A percentile compares a stretch with the other conserved stretches of the same genome.
Conservation (phyloP, 257 asterid species). For the Nemophila menziesii region DNA sequence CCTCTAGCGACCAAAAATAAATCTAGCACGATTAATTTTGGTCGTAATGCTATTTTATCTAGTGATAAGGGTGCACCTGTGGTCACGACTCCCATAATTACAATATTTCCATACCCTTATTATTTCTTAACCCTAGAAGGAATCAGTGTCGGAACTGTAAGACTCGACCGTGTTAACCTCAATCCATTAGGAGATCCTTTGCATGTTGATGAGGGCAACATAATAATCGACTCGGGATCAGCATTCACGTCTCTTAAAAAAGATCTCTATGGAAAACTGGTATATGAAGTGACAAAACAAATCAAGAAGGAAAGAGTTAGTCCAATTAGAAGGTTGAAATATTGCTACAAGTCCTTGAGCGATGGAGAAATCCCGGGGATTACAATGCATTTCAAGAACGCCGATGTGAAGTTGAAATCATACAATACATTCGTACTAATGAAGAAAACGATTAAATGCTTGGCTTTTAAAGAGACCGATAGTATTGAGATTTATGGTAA, state of each 20-base stretch:
- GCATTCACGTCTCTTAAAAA: constrained; percentile 12
- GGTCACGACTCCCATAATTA: constrained; percentile 16
- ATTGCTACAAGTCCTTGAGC: constrained; percentile 1
- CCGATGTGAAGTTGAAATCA: constrained; percentile 16
- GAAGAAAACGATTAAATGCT: neutral
- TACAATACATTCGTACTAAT: constrained; percentile 17
- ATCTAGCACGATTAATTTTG: constrained; percentile 29
- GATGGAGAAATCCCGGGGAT: constrained; percentile 6
- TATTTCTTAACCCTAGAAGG: constrained; percentile 22
- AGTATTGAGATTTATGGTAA: constrained; percentile 22
- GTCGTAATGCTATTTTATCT: constrained; percentile 9
- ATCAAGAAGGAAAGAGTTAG: neutral
- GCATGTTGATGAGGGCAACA: constrained; percentile 17
- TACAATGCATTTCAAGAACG: constrained; percentile 24
- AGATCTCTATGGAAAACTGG: constrained; percentile 3
- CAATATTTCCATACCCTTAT: neutral
- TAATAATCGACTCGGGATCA: constrained; percentile 36
- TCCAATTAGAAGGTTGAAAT: neutral
- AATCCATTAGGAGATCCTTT: neutral
- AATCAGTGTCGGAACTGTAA: constrained; percentile 7
- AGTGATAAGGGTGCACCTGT: constrained; percentile 13
- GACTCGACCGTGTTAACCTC: neutral
- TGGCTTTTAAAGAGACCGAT: constrained; percentile 12
- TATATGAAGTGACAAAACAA: neutral
- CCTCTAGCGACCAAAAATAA: neutral